Evolutionary conservation across 2,329 filamentous ascomycete genomes (phyloP).

Genomic region (Aaosphaeria arxii): DNA sequence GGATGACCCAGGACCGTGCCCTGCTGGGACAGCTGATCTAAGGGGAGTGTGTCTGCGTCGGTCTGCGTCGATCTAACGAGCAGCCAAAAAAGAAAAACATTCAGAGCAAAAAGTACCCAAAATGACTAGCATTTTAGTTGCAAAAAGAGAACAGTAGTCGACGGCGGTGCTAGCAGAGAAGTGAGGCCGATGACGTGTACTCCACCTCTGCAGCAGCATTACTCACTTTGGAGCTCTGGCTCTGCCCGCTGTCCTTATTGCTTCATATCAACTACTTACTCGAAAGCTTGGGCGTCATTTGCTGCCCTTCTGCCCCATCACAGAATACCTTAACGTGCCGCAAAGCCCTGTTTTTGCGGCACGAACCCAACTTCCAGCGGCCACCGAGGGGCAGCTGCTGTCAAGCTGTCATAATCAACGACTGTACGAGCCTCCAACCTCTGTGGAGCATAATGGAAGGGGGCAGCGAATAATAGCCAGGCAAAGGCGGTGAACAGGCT

Average conservation of each 20-base stretch:
- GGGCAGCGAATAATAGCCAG: slow-evolving; percentile 34
- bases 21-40: slow-evolving; percentile 27
- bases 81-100: slow-evolving; percentile 24
- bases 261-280: slow-evolving; percentile 19
- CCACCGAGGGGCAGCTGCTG: slow-evolving; percentile 4
- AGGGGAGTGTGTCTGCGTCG: slow-evolving; percentile 19
- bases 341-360: slow-evolving; percentile 24
- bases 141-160: slow-evolving; percentile 22
- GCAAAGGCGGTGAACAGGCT: slow-evolving; percentile 34
- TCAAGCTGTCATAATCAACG: slow-evolving; percentile 20
- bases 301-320: slow-evolving; percentile 15
- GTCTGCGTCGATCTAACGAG: slow-evolving; percentile 21
- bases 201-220: slow-evolving; percentile 18
- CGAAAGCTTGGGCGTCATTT: slow-evolving; percentile 21
- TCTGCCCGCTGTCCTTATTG: slow-evolving; percentile 16
- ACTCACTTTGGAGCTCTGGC: slow-evolving; percentile 16
- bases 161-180: slow-evolving; percentile 8
- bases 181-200: slow-evolving; percentile 32
- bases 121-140: slow-evolving; percentile 22
- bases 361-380: background rate
- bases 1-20: slow-evolving; percentile 31
- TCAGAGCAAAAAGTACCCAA: slow-evolving; percentile 20
- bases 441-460: slow-evolving; percentile 5
- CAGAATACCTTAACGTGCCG: slow-evolving; percentile 28
- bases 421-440: slow-evolving; percentile 6